Evolutionary conservation across 306 rosid genomes (phyloP).

Genomic region (Luffa aegyptiaca): DNA sequence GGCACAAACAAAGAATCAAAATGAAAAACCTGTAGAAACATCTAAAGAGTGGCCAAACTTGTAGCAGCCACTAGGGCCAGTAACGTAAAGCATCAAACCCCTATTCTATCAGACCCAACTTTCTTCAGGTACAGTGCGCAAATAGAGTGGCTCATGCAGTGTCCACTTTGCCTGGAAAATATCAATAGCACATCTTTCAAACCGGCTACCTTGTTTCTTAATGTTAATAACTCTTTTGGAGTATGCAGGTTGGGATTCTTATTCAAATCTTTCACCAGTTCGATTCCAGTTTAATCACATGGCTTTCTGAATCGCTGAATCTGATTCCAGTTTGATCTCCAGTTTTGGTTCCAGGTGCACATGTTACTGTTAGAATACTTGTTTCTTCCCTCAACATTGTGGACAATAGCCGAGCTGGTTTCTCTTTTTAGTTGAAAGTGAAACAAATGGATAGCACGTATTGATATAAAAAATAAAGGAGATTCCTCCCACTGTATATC

Average conservation of each 20-base stretch:
- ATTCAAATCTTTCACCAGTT: too few species aligned
- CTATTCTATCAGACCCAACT: conserved; percentile 18
- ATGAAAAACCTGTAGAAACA: background rate
- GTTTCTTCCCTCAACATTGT: background rate
- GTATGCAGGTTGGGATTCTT: conserved; percentile 1
- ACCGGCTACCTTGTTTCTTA: conserved; percentile 13
- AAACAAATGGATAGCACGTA: background rate
- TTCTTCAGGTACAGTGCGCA: conserved; percentile 20
- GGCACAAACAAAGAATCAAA: background rate
- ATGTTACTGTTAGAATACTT: background rate
- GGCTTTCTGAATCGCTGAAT: too few species aligned
- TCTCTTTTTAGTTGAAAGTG: background rate
- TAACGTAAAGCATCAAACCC: conserved; percentile 1
- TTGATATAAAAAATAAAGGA: too few species aligned
- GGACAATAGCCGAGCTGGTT: background rate
- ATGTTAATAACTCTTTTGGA: conserved; percentile 9
- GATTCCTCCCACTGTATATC: too few species aligned
- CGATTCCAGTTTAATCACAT: too few species aligned
- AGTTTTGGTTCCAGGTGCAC: too few species aligned
- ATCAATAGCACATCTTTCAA: conserved; percentile 22
- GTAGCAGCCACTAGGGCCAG: conserved; percentile 6
- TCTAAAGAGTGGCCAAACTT: background rate
- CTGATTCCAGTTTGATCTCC: too few species aligned
- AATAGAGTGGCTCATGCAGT: conserved; percentile 18
- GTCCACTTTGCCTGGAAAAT: conserved; percentile 23